Evolutionary conservation across 371 early-diverging fungal genomes (phyloP).

Genomic region (Blastocladiella emersonii): DNA sequence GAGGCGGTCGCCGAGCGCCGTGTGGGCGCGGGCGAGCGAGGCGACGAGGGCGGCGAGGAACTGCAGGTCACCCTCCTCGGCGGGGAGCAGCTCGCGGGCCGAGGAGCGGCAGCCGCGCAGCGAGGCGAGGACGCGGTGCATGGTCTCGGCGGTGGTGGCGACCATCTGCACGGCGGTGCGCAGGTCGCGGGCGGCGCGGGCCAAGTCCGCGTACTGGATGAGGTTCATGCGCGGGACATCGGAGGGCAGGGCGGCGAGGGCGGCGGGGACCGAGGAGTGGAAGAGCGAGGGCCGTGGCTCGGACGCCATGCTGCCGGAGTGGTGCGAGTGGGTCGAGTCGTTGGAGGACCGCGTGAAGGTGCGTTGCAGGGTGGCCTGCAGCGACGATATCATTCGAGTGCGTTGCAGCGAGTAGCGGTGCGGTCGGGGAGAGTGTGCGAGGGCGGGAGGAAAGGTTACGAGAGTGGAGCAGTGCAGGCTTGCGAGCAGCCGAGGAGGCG

Average conservation of each 20-base stretch:
- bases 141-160: background rate
- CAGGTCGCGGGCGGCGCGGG: conserved; percentile 1
- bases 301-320: background rate
- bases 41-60: background rate
- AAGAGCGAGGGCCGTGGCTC: background rate
- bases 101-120: conserved; percentile 1
- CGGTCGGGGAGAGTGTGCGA: too few species aligned
- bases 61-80: background rate
- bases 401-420: too few species aligned
- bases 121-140: background rate
- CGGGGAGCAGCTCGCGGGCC: background rate
- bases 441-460: too few species aligned
- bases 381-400: background rate
- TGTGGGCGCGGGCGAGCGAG: background rate
- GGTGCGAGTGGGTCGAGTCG: background rate
- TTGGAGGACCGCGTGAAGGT: background rate
- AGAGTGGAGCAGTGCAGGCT: too few species aligned
- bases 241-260: background rate
- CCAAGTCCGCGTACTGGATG: conserved; percentile 4
- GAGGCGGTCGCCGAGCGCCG: background rate
- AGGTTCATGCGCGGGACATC: background rate
- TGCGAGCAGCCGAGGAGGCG: too few species aligned
- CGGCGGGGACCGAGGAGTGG: background rate
- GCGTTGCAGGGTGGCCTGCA: background rate
- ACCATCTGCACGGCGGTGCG: background rate